phyloP scores from a whole-genome alignment of 495 filamentous ascomycete species.

The Xylaria venustula region DNA sequence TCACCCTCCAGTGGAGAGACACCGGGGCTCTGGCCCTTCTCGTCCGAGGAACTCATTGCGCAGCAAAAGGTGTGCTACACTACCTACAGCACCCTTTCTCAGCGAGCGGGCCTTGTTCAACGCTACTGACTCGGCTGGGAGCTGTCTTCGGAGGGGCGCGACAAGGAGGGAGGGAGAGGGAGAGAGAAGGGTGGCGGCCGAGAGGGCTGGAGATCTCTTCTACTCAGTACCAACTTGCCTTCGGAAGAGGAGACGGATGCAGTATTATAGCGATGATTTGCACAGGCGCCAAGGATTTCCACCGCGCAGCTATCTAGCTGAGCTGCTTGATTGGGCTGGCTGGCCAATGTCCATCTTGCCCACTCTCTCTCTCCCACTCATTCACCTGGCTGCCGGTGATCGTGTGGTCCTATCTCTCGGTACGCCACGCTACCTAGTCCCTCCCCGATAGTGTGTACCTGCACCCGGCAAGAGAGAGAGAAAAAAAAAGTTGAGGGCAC shows the following conservation, averaged over 20 bases:
- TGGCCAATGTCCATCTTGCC: constrained; percentile 1
- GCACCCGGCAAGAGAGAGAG: constrained; percentile 5
- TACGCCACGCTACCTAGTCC: background rate
- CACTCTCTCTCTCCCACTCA: background rate
- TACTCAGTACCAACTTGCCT: background rate
- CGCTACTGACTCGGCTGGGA: background rate
- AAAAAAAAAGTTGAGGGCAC: constrained; percentile 13
- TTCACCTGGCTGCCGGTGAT: constrained; percentile 7
- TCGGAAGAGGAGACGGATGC: background rate
- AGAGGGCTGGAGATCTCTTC: constrained; percentile 1
- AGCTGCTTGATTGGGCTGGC: constrained; percentile 6
- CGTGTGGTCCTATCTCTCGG: background rate
- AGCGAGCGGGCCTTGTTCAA: background rate
- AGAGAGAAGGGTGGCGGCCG: background rate
- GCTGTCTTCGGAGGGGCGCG: background rate
- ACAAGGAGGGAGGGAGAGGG: background rate
- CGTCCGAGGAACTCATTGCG: constrained; percentile 22
- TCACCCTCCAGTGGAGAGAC: constrained; percentile 16
- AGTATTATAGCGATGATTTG: constrained; percentile 1
- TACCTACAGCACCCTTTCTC: background rate
- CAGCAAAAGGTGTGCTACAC: background rate
- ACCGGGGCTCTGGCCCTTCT: constrained; percentile 16
- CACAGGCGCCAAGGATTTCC: constrained; percentile 5
- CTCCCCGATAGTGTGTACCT: background rate
- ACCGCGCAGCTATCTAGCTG: background rate